Evolutionary conservation across 1,284 basidiomycete genomes (phyloP), one percentile per base, ranked within the genome.

Genomic region (Leccinum pseudoinsigne): DNA sequence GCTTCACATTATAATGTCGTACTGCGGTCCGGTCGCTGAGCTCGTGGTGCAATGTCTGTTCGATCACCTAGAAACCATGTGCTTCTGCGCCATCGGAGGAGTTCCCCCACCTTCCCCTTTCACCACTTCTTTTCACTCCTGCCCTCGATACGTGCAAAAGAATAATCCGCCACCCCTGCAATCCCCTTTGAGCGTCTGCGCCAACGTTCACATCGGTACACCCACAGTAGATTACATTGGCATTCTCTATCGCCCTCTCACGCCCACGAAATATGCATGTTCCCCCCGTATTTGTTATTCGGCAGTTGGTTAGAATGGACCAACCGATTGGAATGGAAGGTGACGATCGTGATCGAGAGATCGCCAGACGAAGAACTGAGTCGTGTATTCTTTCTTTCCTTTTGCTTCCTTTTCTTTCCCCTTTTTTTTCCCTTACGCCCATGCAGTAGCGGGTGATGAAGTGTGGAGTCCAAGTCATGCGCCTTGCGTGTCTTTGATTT

Each of bases 331-430:
- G 47, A 50, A 21, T 23, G 47, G 21, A 45, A 5, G 7, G 23
- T 57, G 68, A 59, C 56, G 68, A 69, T 69, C 70, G 56, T 58
- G 59, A 67, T 64, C 68, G 47, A 67, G 51, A 45, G 68, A 68
- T 71, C 66, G 66, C 51, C 51, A 16, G 16, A 0, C 26, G 51
- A 26, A 26, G 23, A n/a, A 47, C 23, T 28, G 9, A 54, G 5
- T 12, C 21, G 11, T 21, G 47, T 21, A 50, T 50, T 50, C 10
- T 23, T 50, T 50, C 18, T 12, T 50, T 50, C 18, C 11, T 12
- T 47, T 47, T 47, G 5, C n/a, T 23, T 23, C 18, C 45, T 12
- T 21, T 47, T 5, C 18, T 7, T 28, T 14, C 23, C 36, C 18
- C 45, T 12, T 21, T 47, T 5, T 16, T 7, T 28, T 14, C 23